Base-by-base conservation (phyloP, 306 rosid species). In the Calophaca sinica region DNA sequence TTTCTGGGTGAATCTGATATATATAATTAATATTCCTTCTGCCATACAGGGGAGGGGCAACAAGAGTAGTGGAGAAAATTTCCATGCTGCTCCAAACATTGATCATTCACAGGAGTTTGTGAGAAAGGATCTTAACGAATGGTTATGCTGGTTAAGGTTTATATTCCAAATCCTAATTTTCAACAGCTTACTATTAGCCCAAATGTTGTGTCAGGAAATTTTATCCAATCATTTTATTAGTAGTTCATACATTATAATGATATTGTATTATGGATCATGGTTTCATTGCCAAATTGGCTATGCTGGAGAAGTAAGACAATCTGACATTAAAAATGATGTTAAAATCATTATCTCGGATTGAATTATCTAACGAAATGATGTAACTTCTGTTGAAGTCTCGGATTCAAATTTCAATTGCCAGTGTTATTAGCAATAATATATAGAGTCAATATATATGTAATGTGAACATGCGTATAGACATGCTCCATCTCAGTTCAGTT, bases 41-140 rank as follows among this genome's bases (percentile, higher is more conserved):
- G 35, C 54, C 51, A 41, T 81, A 60, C 86, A 94, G 97, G 97
- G 97, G 33, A 88, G 90, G 80, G 99, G 99, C 80, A 92, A 91
- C 89, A 94, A 94, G 80, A 90, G 97, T 80, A n/a, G n/a, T n/a
- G n/a, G n/a, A n/a, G n/a, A n/a, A n/a, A n/a, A n/a, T n/a, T n/a
- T n/a, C n/a, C n/a, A 94, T 63, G 99, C 99, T 72, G 99, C 99
- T 66, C 99, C 99, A 66, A 96, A 96, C 81, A 96, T 96, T 78
- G 99, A 96, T 85, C 99, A 96, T 82, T 96, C 99, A 32, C 99
- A 96, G 87, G 98, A 92, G n/a, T 96, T 92, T 88, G 99, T 96
- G 78, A 89, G 99, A 85, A 89, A 85, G 45, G 99, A 96, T 86
- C 66, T 96, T 79, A 88, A 85, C 81, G 99, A 92, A 81, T 96